Base-by-base conservation (phyloP, 2,329 filamentous ascomycete genomes). In the Akanthomyces uredinophilus region DNA sequence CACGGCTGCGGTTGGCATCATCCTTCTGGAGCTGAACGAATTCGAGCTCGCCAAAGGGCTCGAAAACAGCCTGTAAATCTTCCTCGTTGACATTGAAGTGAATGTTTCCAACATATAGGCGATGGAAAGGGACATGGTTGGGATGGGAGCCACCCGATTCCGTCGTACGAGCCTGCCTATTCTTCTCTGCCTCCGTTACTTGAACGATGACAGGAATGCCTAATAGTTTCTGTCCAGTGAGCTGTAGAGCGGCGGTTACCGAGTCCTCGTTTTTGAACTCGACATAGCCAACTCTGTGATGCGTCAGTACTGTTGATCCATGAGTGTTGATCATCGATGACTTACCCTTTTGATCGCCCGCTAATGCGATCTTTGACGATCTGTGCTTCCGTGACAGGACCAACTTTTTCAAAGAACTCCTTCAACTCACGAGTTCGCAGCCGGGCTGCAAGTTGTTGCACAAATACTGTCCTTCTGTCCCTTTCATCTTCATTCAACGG, bases 41-140 rank as follows among this genome's bases (percentile, higher is more conserved):
- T 74, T 98, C 95, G 63, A 99, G 88, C 79, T 96, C 93, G 70
- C 95, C 95, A 77, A 97, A 99, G 1, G 95, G 94, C 78, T 96
- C 92, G 76, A 99, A 99, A 65, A 99, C 92, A 74, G 94, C 92
- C 81, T 94, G 89, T 67, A 99, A 82, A 78, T 99, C 96, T 75
- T 89, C 87, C 78, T 99, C 95, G 73, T 92, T 97, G 74, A 99
- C 96, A 75, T 92, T 97, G 84, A 99, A 99, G 81, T 99, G 95
- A 69, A 99, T 98, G 75, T 99, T 99, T 77, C 95, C 95, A 69
- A 99, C 94, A 76, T 98, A 99, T 64, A 99, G 89, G 69, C 96
- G 91, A 78, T 99, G 95, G 81, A 98, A 98, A 27, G 95, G 95
- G 64, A 96, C 89, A 65, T 91, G 89, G 73, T 93, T 93, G 64